phyloP scores from a whole-genome alignment of 805 yeast genomes.

The Barnettozyma sucrosica region DNA sequence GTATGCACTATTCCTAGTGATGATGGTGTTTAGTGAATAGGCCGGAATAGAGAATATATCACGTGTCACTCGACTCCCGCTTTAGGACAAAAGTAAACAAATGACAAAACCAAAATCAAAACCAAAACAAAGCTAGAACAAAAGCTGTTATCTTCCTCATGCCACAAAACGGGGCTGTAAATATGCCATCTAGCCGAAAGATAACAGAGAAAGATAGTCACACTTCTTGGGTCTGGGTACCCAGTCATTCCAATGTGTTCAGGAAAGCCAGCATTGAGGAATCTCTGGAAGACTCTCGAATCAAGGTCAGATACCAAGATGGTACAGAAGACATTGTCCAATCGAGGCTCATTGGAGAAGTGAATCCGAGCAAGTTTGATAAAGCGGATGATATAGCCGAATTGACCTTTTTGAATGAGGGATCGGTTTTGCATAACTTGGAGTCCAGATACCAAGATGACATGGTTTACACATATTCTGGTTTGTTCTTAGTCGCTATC shows the following conservation, averaged over 20 bases:
- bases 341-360: slow-evolving; percentile 46
- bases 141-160: not conserved
- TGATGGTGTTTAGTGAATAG: no score
- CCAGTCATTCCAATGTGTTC: slow-evolving; percentile 52
- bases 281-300: slow-evolving; percentile 29
- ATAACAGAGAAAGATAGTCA: not conserved
- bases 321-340: slow-evolving; percentile 36
- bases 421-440: slow-evolving; percentile 86
- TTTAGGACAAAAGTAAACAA: slow-evolving; percentile 14
- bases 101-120: not conserved
- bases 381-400: slow-evolving; percentile 94
- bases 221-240: slow-evolving; percentile 68
- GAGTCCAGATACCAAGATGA: slow-evolving; percentile 72
- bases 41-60: no score
- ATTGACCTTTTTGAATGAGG: slow-evolving; percentile 87
- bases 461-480: slow-evolving; percentile 87
- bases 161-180: not conserved
- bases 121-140: slow-evolving; percentile 4
- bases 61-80: slow-evolving; percentile 8
- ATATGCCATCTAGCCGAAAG: not conserved
- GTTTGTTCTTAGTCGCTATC: slow-evolving; percentile 89
- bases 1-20: not conserved
- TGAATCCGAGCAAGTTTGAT: slow-evolving; percentile 88
- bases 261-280: slow-evolving; percentile 54
- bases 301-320: slow-evolving; percentile 37